phyloP scores from a whole-genome alignment of 345 rosid genomes.

The Pseudoturritis turrita region DNA sequence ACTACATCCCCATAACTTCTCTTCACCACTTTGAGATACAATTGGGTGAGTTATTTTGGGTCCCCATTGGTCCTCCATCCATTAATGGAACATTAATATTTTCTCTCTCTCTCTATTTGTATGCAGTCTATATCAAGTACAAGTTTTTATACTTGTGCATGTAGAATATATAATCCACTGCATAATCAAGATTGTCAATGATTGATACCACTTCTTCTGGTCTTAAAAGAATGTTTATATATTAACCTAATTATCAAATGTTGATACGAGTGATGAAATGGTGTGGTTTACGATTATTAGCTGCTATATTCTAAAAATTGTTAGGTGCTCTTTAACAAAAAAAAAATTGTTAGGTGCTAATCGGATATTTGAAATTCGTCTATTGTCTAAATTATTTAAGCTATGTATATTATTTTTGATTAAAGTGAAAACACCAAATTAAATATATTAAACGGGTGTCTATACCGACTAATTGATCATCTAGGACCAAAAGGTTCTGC shows the following conservation, averaged over 20 bases:
- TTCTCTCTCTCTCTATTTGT: background rate
- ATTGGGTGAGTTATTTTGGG: constrained; percentile 13
- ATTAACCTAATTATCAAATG: background rate
- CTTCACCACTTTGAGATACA: constrained; percentile 8
- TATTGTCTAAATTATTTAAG: background rate
- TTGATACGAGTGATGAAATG: background rate
- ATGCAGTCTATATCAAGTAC: constrained; percentile 17
- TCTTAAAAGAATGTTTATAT: background rate
- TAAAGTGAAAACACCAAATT: no score
- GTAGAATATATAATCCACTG: background rate
- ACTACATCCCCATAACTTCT: constrained; percentile 6
- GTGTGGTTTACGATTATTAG: background rate
- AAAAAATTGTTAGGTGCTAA: no score
- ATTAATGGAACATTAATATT: constrained; percentile 6
- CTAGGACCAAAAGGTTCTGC: background rate
- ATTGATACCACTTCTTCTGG: background rate
- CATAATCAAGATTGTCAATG: constrained; percentile 12
- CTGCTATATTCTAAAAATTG: background rate
- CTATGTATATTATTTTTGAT: no score
- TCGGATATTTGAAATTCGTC: background rate
- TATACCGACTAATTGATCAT: no score
- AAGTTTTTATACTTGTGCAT: constrained; percentile 12
- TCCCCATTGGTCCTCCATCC: constrained; percentile 22
- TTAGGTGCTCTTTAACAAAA: no score
- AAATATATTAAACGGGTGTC: no score